Evolutionary conservation across 2,329 filamentous ascomycete species (phyloP).

Genomic region (Phialophora chinensis): DNA sequence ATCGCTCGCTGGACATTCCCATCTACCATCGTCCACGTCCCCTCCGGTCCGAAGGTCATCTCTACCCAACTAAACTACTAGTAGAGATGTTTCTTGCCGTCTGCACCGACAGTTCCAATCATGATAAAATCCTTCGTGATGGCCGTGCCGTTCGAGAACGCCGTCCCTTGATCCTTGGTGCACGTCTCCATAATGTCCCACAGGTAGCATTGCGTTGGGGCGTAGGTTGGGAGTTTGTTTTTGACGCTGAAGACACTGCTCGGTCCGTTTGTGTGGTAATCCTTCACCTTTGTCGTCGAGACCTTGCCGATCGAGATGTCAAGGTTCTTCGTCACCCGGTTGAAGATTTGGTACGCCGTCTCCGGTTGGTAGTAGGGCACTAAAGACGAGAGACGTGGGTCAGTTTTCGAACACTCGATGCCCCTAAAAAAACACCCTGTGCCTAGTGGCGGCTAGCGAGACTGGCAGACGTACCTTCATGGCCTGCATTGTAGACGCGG

Average conservation of each 20-base stretch:
- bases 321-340: constrained; percentile 56
- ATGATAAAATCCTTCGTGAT: constrained; percentile 55
- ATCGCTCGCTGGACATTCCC: background rate
- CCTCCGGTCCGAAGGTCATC: background rate
- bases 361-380: constrained; percentile 62
- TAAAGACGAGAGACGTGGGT: background rate
- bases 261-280: constrained; percentile 46
- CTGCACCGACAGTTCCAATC: constrained; percentile 37
- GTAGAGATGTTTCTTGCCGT: constrained; percentile 3
- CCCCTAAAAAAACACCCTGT: too few species aligned
- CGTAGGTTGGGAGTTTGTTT: constrained; percentile 48
- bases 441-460: background rate
- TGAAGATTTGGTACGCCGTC: constrained; percentile 61
- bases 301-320: constrained; percentile 63
- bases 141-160: constrained; percentile 54
- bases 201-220: constrained; percentile 55
- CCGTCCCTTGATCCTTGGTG: constrained; percentile 51
- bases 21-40: background rate
- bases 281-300: constrained; percentile 42
- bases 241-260: constrained; percentile 25
- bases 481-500: constrained; percentile 50
- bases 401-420: background rate
- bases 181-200: constrained; percentile 50
- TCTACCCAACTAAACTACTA: background rate
- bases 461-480: constrained; percentile 30